Conservation (phyloP, 2,329 filamentous ascomycete species). For the Aspergillus ochraceus region DNA sequence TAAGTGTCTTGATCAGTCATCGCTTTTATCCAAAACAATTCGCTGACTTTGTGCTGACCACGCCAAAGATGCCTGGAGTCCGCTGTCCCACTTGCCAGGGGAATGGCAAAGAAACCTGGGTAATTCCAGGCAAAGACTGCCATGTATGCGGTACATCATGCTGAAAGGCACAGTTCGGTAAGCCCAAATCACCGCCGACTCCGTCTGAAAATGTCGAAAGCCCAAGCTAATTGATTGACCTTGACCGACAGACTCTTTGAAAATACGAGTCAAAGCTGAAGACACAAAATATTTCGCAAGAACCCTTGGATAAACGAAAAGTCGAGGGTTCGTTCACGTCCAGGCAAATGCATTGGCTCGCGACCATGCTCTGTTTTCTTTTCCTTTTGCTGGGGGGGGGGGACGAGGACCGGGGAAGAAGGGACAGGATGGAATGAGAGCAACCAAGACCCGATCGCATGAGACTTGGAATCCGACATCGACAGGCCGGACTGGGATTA, state of each 20-base stretch:
- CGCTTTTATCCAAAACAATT: background rate
- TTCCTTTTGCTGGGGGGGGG: background rate
- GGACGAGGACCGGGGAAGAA: background rate
- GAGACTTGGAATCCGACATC: background rate
- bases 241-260: background rate
- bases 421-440: background rate
- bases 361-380: background rate
- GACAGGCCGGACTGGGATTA: background rate
- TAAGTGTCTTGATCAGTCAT: slow-evolving; percentile 2
- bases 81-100: slow-evolving; percentile 41
- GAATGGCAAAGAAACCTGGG: slow-evolving; percentile 43
- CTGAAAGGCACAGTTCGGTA: slow-evolving; percentile 13
- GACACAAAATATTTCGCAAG: background rate
- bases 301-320: background rate
- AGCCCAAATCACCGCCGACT: background rate
- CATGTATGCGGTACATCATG: slow-evolving; percentile 42
- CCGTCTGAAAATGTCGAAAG: background rate
- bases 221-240: background rate
- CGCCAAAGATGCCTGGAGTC: slow-evolving; percentile 46
- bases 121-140: slow-evolving; percentile 49
- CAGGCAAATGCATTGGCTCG: background rate
- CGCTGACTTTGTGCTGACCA: background rate
- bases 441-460: background rate
- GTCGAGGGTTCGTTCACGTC: background rate
- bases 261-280: background rate